A percentile compares a stretch with the other conserved stretches of the same genome.
Evolutionary conservation across 2,329 filamentous ascomycete genomes (phyloP).

Genomic region (Biscogniauxia sp.): DNA sequence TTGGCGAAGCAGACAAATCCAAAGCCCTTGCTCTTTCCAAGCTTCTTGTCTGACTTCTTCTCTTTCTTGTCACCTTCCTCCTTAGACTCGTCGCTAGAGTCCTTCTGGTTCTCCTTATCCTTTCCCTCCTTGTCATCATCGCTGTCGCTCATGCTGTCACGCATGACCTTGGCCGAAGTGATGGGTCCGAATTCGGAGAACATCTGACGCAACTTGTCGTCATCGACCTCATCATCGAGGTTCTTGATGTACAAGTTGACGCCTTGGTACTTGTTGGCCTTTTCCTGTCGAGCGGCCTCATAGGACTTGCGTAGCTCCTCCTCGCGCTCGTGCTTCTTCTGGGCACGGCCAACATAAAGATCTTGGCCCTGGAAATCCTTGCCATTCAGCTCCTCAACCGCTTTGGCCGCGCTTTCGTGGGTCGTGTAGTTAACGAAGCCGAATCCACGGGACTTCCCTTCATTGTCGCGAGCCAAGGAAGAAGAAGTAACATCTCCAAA

Average conservation of each 20-base stretch:
- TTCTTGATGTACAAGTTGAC: conserved; percentile 99
- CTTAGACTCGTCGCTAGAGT: conserved; percentile 49
- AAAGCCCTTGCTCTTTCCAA: conserved; percentile 99
- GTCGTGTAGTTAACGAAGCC: conserved; percentile 95
- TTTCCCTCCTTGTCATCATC: conserved; percentile 55
- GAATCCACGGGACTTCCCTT: conserved; percentile 93
- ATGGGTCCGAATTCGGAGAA: conserved; percentile 91
- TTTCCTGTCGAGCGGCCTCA: conserved; percentile 94
- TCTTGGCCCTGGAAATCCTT: conserved; percentile 92
- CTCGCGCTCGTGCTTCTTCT: conserved; percentile 99
- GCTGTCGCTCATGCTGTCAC: conserved; percentile 64
- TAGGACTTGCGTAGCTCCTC: conserved; percentile 99
- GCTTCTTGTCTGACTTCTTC: conserved; percentile 61
- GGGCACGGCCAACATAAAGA: conserved; percentile 94
- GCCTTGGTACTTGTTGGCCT: conserved; percentile 98
- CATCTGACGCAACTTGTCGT: conserved; percentile 94
- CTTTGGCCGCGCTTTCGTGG: conserved; percentile 80
- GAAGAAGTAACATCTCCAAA: conserved; percentile 95
- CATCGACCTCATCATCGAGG: conserved; percentile 92
- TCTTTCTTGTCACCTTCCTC: conserved; percentile 58
- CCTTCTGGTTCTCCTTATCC: conserved; percentile 48
- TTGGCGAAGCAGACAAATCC: conserved; percentile 99
- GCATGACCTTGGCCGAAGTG: conserved; percentile 99
- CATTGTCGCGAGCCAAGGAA: conserved; percentile 82
- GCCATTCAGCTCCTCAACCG: conserved; percentile 89